phyloP scores from a whole-genome alignment of 495 filamentous ascomycete genomes.

The Aspergillus hancockii region DNA sequence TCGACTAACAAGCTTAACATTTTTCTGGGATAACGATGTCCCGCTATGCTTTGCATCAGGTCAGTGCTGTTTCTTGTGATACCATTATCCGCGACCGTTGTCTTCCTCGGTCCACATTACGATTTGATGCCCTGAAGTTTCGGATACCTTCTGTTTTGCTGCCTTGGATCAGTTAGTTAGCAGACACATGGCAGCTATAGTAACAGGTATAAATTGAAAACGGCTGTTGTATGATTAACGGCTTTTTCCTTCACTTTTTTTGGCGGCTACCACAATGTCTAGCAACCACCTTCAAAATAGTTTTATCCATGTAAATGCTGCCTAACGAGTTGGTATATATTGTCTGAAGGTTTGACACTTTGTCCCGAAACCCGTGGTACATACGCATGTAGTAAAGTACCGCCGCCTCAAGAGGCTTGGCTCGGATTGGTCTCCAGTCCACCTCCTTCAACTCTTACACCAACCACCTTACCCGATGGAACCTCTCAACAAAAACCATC shows the following conservation, averaged over 20 bases:
- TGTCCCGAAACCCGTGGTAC: neutral
- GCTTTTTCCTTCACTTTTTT: neutral
- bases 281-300: neutral
- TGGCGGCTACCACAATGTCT: neutral
- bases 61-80: conserved; percentile 22
- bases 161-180: conserved; percentile 16
- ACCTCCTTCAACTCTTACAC: neutral
- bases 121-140: conserved; percentile 26
- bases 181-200: neutral
- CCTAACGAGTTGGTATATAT: neutral
- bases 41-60: conserved; percentile 14
- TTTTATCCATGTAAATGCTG: neutral
- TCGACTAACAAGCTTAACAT: conserved; percentile 4
- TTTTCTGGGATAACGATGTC: conserved; percentile 20
- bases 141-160: conserved; percentile 32
- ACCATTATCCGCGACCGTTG: conserved; percentile 8
- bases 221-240: conserved; percentile 2
- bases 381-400: neutral
- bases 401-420: conserved; percentile 2
- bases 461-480: neutral
- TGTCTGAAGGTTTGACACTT: neutral
- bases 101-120: conserved; percentile 19
- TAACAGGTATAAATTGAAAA: conserved; percentile 1
- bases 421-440: neutral
- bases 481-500: neutral